Evolutionary conservation across 2,329 filamentous ascomycete species (phyloP).

Genomic region (Fusarium temperatum): DNA sequence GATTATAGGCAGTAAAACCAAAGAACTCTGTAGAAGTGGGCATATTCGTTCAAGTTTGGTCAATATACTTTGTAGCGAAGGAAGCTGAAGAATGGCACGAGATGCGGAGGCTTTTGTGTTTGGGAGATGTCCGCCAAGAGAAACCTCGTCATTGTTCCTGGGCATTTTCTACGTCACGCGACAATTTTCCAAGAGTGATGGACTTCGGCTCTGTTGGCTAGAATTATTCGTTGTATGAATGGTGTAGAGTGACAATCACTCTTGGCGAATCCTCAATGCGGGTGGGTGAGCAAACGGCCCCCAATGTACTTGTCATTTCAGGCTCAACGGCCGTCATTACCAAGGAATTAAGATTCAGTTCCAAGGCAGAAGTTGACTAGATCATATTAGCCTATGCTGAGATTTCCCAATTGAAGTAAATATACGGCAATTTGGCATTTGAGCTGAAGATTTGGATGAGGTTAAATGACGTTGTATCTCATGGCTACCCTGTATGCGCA

Average conservation of each 20-base stretch:
- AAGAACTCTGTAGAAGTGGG: conserved; percentile 5
- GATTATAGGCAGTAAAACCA: not conserved
- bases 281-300: not conserved
- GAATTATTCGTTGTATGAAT: not conserved
- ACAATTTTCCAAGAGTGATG: not conserved
- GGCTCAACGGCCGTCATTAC: not conserved
- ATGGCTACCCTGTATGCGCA: not conserved
- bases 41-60: not conserved
- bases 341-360: not conserved
- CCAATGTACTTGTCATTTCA: not conserved
- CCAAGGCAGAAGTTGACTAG: accelerated
- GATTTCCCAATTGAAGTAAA: not conserved
- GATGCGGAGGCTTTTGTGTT: not conserved
- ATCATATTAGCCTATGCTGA: accelerated
- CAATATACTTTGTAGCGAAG: not conserved
- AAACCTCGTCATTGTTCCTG: not conserved
- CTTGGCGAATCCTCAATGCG: not conserved
- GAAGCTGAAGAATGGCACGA: not conserved
- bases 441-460: not conserved
- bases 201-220: not conserved
- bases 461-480: not conserved
- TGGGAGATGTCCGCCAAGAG: not conserved
- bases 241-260: accelerated
- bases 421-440: not conserved
- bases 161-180: not conserved